These are phyloP conservation scores for Neurospora sp. DNA, from an alignment of 495 filamentous ascomycete species.

Conservation along the genomic window DNA sequence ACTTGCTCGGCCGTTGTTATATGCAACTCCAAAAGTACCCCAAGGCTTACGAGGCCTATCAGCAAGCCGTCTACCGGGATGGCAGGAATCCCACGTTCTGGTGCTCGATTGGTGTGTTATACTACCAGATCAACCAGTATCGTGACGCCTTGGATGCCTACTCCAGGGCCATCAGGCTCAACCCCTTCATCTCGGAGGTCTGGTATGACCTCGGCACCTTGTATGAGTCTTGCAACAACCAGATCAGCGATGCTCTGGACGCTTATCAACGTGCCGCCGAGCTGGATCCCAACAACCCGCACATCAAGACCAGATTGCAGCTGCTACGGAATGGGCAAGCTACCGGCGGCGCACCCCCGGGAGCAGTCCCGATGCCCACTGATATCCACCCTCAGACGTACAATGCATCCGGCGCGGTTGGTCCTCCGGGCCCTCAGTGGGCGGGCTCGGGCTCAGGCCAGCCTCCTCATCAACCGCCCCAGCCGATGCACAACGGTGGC, in stretches of 20 bases:
- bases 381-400: conserved; percentile 66
- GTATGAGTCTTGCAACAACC: conserved; percentile 98
- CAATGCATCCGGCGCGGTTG: conserved; percentile 56
- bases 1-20: conserved; percentile 93
- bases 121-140: conserved; percentile 99
- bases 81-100: conserved; percentile 98
- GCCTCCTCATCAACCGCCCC: conserved; percentile 31
- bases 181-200: conserved; percentile 97
- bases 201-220: conserved; percentile 98
- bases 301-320: conserved; percentile 91
- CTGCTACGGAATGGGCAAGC: conserved; percentile 72
- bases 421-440: conserved; percentile 78
- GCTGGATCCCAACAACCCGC: conserved; percentile 82
- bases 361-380: conserved; percentile 36
- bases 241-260: conserved; percentile 91
- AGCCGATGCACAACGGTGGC: conserved; percentile 37
- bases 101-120: conserved; percentile 98
- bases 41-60: conserved; percentile 97
- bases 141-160: conserved; percentile 97
- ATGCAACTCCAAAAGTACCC: conserved; percentile 99
- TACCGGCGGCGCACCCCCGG: conserved; percentile 54
- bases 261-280: conserved; percentile 93
- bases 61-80: conserved; percentile 97
- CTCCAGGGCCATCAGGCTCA: conserved; percentile 92
- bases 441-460: conserved; percentile 55